Percentiles rank a stretch among this genome's conserved stretches.
Conservation (phyloP, 768 basidiomycete species). For the Xerocomellus chrysenteron region DNA sequence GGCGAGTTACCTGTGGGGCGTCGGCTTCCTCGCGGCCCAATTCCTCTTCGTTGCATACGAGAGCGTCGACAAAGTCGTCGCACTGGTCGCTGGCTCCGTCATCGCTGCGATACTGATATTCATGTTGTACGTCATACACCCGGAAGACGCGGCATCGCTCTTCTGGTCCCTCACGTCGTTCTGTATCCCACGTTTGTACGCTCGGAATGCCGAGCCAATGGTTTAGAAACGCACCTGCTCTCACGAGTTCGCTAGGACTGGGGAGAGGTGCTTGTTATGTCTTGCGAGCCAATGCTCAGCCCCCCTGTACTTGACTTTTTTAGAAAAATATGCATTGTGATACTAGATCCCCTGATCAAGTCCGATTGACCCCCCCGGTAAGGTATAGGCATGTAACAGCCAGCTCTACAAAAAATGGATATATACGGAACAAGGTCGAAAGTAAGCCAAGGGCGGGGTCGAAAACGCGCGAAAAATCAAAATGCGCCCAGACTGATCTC, state of each 20-base stretch:
- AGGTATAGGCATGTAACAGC: neutral
- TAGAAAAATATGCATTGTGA: neutral
- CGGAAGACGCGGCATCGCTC: conserved; percentile 9
- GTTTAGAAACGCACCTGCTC: conserved; percentile 9
- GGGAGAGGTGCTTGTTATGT: too few relatives aligned
- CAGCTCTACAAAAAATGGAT: conserved; percentile 3
- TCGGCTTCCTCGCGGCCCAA: conserved; percentile 30
- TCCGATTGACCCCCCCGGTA: neutral
- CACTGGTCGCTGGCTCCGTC: conserved; percentile 8
- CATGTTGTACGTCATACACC: conserved; percentile 9
- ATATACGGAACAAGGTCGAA: conserved; percentile 32
- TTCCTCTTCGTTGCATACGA: conserved; percentile 19
- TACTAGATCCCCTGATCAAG: neutral
- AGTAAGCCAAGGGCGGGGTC: conserved; percentile 22
- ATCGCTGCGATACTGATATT: conserved; percentile 10
- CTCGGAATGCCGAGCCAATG: neutral
- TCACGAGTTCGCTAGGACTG: too few relatives aligned
- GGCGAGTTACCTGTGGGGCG: conserved; percentile 51
- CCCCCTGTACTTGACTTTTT: neutral
- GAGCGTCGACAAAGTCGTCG: conserved; percentile 8
- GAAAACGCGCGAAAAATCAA: conserved; percentile 14
- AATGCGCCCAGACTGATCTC: conserved; percentile 35
- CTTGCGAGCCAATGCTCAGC: neutral
- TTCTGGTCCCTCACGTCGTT: conserved; percentile 4
- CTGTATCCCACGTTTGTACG: conserved; percentile 4